Conservation (phyloP, 2,329 filamentous ascomycete species). For the Allantophomopsis lycopodina region DNA sequence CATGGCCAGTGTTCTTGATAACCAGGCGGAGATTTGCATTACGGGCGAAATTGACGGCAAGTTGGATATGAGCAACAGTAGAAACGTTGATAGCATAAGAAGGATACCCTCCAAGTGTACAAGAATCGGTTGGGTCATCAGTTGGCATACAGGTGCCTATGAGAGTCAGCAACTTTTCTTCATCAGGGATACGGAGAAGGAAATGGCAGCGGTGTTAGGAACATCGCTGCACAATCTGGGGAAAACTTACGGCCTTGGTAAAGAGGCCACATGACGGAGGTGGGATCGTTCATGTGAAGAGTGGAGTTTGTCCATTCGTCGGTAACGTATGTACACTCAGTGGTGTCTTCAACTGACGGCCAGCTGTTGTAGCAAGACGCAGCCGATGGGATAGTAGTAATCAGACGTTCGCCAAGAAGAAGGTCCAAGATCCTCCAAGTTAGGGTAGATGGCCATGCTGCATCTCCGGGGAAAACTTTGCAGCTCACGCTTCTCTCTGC, state of each 20-base stretch:
- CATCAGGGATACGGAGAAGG: too few relatives aligned
- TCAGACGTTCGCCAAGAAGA: conserved; percentile 6
- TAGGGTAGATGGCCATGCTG: conserved; percentile 5
- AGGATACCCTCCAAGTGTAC: conserved; percentile 23
- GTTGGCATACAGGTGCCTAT: conserved; percentile 17
- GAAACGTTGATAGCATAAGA: conserved; percentile 16
- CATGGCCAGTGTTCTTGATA: conserved; percentile 43
- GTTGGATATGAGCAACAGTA: conserved; percentile 9
- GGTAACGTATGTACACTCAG: conserved; percentile 4
- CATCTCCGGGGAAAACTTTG: conserved; percentile 7
- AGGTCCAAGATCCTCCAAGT: conserved; percentile 6
- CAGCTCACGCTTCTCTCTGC: too few relatives aligned
- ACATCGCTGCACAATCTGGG: too few relatives aligned
- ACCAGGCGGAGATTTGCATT: conserved; percentile 25
- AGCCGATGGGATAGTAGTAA: conserved; percentile 6
- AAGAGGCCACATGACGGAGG: conserved; percentile 25
- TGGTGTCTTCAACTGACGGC: conserved; percentile 21
- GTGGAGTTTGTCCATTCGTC: too few relatives aligned
- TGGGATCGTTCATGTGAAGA: not conserved
- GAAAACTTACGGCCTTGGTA: conserved; percentile 18
- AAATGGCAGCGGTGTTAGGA: too few relatives aligned
- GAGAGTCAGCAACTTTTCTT: too few relatives aligned
- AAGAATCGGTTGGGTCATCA: conserved; percentile 21
- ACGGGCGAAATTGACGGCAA: conserved; percentile 22
- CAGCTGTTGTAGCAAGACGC: conserved; percentile 15